phyloP scores from a whole-genome alignment of 2,329 filamentous ascomycete genomes.

The Eutypella sp. region DNA sequence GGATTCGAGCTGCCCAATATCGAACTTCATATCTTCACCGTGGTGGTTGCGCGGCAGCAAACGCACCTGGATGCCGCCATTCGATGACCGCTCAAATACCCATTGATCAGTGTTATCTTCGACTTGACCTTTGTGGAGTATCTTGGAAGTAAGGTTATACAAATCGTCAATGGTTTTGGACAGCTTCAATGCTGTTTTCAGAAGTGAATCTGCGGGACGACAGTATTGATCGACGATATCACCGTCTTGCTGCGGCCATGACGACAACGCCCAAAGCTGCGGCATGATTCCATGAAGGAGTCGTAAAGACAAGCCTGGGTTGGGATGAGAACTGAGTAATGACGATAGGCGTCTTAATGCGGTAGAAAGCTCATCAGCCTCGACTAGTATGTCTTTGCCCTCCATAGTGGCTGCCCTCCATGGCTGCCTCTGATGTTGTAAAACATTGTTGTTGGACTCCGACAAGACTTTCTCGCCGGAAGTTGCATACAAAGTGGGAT shows the following conservation, averaged over 20 bases:
- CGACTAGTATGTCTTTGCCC: constrained; percentile 41
- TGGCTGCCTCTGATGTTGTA: constrained; percentile 13
- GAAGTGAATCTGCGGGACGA: constrained; percentile 42
- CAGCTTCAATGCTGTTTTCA: constrained; percentile 55
- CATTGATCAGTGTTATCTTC: constrained; percentile 36
- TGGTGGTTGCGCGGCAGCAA: constrained; percentile 19
- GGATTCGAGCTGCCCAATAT: constrained; percentile 40
- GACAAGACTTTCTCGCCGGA: background rate
- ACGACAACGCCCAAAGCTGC: constrained; percentile 59
- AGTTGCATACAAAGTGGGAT: constrained; percentile 31
- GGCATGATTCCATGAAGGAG: constrained; percentile 54
- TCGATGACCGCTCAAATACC: constrained; percentile 42
- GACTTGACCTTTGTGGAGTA: constrained; percentile 50
- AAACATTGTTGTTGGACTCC: too few species aligned
- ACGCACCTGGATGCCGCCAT: constrained; percentile 49
- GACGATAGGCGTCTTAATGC: constrained; percentile 52
- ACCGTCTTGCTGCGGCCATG: constrained; percentile 37
- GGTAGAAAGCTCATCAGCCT: constrained; percentile 39
- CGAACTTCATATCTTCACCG: constrained; percentile 21
- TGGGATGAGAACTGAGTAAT: constrained; percentile 59
- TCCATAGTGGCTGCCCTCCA: too few species aligned
- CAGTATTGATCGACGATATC: constrained; percentile 35
- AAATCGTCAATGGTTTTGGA: constrained; percentile 48
- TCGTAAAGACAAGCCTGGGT: constrained; percentile 59
- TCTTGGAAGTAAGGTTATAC: constrained; percentile 43